Percentiles rank a stretch among this genome's conserved stretches.
Conservation (phyloP, 1,284 basidiomycete species). For the Ustanciosporium gigantosporum region DNA sequence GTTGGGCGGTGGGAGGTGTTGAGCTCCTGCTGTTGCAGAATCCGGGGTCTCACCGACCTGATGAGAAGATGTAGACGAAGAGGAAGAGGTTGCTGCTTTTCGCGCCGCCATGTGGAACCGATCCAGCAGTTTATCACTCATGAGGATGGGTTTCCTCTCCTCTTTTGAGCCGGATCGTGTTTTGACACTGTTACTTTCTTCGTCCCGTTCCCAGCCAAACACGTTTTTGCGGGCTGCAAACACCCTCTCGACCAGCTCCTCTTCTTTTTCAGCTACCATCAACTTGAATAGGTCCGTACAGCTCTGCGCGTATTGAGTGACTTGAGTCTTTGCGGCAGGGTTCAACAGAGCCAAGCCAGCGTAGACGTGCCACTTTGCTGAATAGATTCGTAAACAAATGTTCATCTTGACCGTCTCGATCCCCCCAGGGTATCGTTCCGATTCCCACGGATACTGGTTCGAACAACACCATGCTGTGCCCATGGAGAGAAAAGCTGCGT, state of each 20-base stretch:
- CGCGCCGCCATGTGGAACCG: slow-evolving; percentile 78
- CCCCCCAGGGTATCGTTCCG: slow-evolving; percentile 87
- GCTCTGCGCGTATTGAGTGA: slow-evolving; percentile 80
- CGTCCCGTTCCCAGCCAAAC: slow-evolving; percentile 67
- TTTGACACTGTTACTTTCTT: slow-evolving; percentile 41
- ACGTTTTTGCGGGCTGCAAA: slow-evolving; percentile 77
- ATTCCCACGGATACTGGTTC: slow-evolving; percentile 89
- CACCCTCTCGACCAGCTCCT: slow-evolving; percentile 68
- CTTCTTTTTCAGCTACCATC: slow-evolving; percentile 80
- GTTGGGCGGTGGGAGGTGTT: slow-evolving; percentile 69
- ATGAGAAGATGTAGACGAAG: too few relatives aligned
- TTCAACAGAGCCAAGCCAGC: slow-evolving; percentile 96
- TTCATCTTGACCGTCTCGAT: slow-evolving; percentile 99
- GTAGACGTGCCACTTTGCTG: slow-evolving; percentile 98
- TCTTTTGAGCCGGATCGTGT: slow-evolving; percentile 31
- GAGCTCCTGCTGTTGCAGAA: background rate
- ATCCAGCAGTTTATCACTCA: slow-evolving; percentile 84
- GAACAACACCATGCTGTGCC: slow-evolving; percentile 89
- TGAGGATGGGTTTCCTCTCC: slow-evolving; percentile 72
- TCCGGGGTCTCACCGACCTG: slow-evolving; percentile 14
- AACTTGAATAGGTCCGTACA: slow-evolving; percentile 90
- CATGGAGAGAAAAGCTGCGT: slow-evolving; percentile 97
- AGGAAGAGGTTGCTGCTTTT: slow-evolving; percentile 40
- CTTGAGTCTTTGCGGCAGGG: slow-evolving; percentile 85
- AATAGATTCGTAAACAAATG: slow-evolving; percentile 85